These are phyloP conservation scores for Strobilomyces confusus DNA, from an alignment of 768 basidiomycete species.

Conservation along the genomic window DNA sequence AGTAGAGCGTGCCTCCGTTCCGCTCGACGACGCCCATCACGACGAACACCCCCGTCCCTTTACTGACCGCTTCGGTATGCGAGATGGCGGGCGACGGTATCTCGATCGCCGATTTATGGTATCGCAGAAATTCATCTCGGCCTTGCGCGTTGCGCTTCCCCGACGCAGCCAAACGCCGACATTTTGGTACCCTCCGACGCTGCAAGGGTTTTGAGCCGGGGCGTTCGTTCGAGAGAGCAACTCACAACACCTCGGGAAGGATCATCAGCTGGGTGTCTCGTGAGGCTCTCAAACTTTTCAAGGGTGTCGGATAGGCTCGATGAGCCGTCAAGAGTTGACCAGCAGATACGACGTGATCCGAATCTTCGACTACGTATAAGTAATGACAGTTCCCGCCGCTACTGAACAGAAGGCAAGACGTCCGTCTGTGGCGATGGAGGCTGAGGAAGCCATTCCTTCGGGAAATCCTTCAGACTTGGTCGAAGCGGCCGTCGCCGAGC, in stretches of 20 bases:
- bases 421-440: slow-evolving; percentile 4
- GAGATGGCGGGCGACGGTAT: slow-evolving; percentile 49
- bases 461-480: slow-evolving; percentile 77
- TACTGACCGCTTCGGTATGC: slow-evolving; percentile 46
- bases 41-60: slow-evolving; percentile 47
- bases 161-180: slow-evolving; percentile 38
- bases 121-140: slow-evolving; percentile 56
- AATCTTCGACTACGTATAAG: not conserved
- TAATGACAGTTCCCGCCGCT: slow-evolving; percentile 11
- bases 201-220: slow-evolving; percentile 12
- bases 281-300: slow-evolving; percentile 44
- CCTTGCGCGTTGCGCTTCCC: slow-evolving; percentile 49
- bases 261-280: slow-evolving; percentile 45
- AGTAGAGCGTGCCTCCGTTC: slow-evolving; percentile 58
- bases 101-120: slow-evolving; percentile 51
- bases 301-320: slow-evolving; percentile 43
- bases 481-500: slow-evolving; percentile 50
- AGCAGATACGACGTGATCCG: slow-evolving; percentile 2
- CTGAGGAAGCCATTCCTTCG: slow-evolving; percentile 74
- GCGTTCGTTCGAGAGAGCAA: not conserved
- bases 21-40: slow-evolving; percentile 60
- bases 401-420: not conserved
- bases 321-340: slow-evolving; percentile 1
- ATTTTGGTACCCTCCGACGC: slow-evolving; percentile 56
- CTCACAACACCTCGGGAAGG: slow-evolving; percentile 59